Evolutionary conservation across 208 protist genomes (phyloP), one percentile per base, ranked within the genome.

Genomic region (Leishmania aethiopica): DNA sequence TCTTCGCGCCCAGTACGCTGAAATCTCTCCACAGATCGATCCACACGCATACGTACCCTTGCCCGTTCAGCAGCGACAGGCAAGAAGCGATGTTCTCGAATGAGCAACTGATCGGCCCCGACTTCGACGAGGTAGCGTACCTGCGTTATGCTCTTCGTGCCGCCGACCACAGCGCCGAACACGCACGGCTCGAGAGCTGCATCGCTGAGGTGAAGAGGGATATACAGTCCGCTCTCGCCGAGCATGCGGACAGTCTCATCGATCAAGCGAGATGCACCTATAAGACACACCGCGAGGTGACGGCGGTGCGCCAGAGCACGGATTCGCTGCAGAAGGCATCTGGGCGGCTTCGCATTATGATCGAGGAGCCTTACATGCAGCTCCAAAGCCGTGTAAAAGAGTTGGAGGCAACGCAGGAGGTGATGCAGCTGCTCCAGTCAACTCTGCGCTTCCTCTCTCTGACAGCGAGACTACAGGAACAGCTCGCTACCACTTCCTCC

Each of bases 71-170:
- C 45, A 22, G 2, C 49, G 42, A 55, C 22, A 2, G 67, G 22
- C 6, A 17, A 60, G 47, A 0, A 42, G 19, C 5, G 17, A 95
- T 96, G 91, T 97, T 93, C 84, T 88, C 88, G 6, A 89, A 93
- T 64, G 88, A 91, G 76, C 79, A 91, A 57, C 80, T 97, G 49
- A 86, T 93, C 64, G 88, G 85, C 75, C 84, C 89, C 2, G 90
- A 96, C 74, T 94, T 97, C 60, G 93, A 97, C 73, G 90, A 93
- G 82, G 88, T 87, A 49, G 91, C 88, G 10, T 97, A 97, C 84
- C 83, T 96, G 78, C 92, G 88, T 55, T 94, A 96, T 79, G 84
- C 87, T 15, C 87, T 97, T 57, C 94, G 94, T 75, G 75, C 84
- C 15, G 57, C 86, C n/a, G 84, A 66, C 45, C 81, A 74, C 73